A percentile compares a stretch with the other conserved stretches of the same genome.
Evolutionary conservation across 495 filamentous ascomycete species (phyloP).

Genomic region (Aspergillus kassunensis): DNA sequence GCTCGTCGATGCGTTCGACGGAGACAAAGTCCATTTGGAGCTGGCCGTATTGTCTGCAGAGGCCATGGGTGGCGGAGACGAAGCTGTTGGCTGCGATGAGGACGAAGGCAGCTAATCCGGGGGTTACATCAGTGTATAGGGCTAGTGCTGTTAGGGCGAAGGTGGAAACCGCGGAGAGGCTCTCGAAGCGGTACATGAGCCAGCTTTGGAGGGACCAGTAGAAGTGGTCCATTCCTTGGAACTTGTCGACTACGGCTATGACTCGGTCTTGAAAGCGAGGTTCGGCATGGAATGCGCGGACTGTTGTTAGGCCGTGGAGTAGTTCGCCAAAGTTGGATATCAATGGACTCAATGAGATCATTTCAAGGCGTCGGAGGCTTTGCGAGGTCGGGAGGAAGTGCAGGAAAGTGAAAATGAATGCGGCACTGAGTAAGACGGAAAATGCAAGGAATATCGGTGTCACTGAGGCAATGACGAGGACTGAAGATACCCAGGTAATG

Average conservation of each 20-base stretch:
- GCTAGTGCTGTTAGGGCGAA: slow-evolving; percentile 68
- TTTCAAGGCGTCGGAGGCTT: slow-evolving; percentile 74
- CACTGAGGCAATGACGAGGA: slow-evolving; percentile 69
- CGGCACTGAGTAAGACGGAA: slow-evolving; percentile 55
- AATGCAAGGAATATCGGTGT: slow-evolving; percentile 73
- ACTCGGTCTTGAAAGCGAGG: slow-evolving; percentile 70
- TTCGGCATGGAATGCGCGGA: slow-evolving; percentile 70
- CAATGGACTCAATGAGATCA: slow-evolving; percentile 76
- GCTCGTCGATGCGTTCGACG: slow-evolving; percentile 76
- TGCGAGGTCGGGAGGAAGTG: slow-evolving; percentile 79
- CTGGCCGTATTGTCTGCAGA: slow-evolving; percentile 73
- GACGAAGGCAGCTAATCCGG: slow-evolving; percentile 75
- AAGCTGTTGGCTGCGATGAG: slow-evolving; percentile 40
- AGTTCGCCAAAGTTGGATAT: slow-evolving; percentile 84
- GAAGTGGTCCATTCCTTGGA: slow-evolving; percentile 91
- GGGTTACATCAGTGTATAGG: slow-evolving; percentile 61
- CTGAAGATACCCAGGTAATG: slow-evolving; percentile 65
- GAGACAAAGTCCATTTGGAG: slow-evolving; percentile 89
- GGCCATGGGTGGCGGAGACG: slow-evolving; percentile 63
- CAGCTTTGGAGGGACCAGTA: slow-evolving; percentile 84
- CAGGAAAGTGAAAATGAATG: slow-evolving; percentile 65
- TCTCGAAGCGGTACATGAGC: slow-evolving; percentile 74
- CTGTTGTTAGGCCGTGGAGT: slow-evolving; percentile 72
- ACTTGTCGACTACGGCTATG: slow-evolving; percentile 71
- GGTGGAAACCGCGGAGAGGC: slow-evolving; percentile 64